Percentiles rank a stretch among this genome's conserved stretches.
phyloP scores from a whole-genome alignment of 2,329 filamentous ascomycete genomes.

The Diaporthe batatas region DNA sequence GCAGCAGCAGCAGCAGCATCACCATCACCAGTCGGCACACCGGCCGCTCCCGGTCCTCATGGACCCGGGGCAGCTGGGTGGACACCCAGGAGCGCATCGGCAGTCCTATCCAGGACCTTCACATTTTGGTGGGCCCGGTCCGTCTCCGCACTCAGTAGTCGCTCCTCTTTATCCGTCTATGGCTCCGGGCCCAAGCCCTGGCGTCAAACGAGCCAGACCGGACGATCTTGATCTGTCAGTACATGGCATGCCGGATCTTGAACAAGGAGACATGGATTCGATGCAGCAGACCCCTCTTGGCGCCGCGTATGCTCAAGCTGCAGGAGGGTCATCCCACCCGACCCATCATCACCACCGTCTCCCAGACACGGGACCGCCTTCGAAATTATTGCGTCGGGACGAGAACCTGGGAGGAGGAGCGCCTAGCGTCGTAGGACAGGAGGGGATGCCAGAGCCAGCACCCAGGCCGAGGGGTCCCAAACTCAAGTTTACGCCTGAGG shows the following conservation, averaged over 20 bases:
- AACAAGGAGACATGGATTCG: conserved; percentile 67
- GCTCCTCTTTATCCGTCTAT: conserved; percentile 65
- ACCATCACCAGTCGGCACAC: conserved; percentile 62
- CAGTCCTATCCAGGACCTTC: conserved; percentile 65
- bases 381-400: conserved; percentile 75
- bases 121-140: conserved; percentile 64
- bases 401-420: conserved; percentile 68
- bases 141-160: conserved; percentile 61
- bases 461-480: conserved; percentile 87
- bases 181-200: conserved; percentile 50
- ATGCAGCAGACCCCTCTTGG: conserved; percentile 68
- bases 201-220: conserved; percentile 67
- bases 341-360: conserved; percentile 86
- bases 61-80: conserved; percentile 67
- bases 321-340: conserved; percentile 60
- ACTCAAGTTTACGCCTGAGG: conserved; percentile 92
- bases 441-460: conserved; percentile 88
- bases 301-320: conserved; percentile 63
- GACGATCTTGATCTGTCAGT: conserved; percentile 71
- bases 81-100: conserved; percentile 61
- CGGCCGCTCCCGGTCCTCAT: conserved; percentile 68
- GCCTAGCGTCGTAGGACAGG: conserved; percentile 87
- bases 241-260: conserved; percentile 64
- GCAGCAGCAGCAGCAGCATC: conserved; percentile 50
- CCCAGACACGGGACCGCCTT: conserved; percentile 78